phyloP scores from a whole-genome alignment of 495 filamentous ascomycete species.

The Barbatosphaeria neglecta region DNA sequence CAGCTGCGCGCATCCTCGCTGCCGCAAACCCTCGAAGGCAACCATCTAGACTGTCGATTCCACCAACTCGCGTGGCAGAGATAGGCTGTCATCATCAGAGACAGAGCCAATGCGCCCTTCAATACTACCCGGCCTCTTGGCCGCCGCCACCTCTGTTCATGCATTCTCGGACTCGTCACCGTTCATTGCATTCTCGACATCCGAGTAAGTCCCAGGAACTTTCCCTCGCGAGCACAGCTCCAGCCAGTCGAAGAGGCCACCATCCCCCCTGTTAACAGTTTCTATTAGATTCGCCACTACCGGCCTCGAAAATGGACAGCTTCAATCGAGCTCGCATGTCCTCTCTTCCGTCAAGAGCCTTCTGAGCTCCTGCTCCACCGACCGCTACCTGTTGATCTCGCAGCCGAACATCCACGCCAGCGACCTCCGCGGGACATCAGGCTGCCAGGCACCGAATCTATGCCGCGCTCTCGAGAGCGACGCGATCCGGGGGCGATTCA shows the following conservation, averaged over 20 bases:
- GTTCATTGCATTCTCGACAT: constrained; percentile 72
- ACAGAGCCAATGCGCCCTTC: constrained; percentile 48
- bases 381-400: constrained; percentile 68
- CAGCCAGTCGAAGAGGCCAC: constrained; percentile 1
- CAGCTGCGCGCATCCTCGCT: neutral
- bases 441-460: constrained; percentile 19
- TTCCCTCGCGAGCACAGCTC: constrained; percentile 2
- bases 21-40: neutral
- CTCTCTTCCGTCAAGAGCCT: constrained; percentile 25
- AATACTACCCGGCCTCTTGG: constrained; percentile 47
- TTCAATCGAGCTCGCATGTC: constrained; percentile 33
- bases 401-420: constrained; percentile 65
- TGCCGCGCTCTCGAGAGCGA: constrained; percentile 12
- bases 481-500: constrained; percentile 13
- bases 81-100: constrained; percentile 4
- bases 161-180: constrained; percentile 81
- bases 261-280: constrained; percentile 7
- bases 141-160: constrained; percentile 44
- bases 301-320: constrained; percentile 15
- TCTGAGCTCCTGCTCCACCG: constrained; percentile 58
- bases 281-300: constrained; percentile 18
- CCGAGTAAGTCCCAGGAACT: constrained; percentile 48
- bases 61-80: constrained; percentile 3
- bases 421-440: constrained; percentile 39
- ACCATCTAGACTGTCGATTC: neutral